A percentile compares a stretch with the other conserved stretches of the same genome.
phyloP scores from a whole-genome alignment of 257 asterid species.

The Jasminum sambac region DNA sequence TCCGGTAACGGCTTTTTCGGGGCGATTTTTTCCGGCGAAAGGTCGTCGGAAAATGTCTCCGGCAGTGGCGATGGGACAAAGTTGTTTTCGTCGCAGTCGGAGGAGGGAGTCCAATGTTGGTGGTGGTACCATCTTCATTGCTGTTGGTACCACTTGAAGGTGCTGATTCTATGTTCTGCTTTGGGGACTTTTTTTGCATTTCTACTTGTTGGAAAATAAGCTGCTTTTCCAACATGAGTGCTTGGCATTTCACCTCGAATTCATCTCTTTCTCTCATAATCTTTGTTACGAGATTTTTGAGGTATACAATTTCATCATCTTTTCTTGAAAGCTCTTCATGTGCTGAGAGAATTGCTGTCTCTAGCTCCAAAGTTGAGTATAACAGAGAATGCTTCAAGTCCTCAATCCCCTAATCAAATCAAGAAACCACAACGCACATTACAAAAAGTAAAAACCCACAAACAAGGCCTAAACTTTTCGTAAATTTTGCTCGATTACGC shows the following conservation, averaged over 20 bases:
- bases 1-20: slow-evolving; percentile 62
- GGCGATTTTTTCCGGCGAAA: slow-evolving; percentile 30
- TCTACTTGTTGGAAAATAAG: slow-evolving; percentile 46
- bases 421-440: slow-evolving; percentile 12
- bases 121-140: slow-evolving; percentile 48
- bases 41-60: not conserved
- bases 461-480: not conserved
- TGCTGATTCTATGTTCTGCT: slow-evolving; percentile 33
- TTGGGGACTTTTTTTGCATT: slow-evolving; percentile 29
- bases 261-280: slow-evolving; percentile 74
- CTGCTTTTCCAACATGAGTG: slow-evolving; percentile 48
- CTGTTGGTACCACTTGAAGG: slow-evolving; percentile 54
- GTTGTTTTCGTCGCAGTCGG: slow-evolving; percentile 53
- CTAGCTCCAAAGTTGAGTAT: slow-evolving; percentile 78
- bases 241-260: slow-evolving; percentile 46
- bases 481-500: not conserved
- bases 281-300: slow-evolving; percentile 52
- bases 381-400: slow-evolving; percentile 74
- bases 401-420: slow-evolving; percentile 57
- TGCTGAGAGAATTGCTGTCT: slow-evolving; percentile 62
- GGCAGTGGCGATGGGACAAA: slow-evolving; percentile 7
- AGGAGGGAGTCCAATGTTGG: slow-evolving; percentile 40
- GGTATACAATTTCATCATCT: slow-evolving; percentile 76
- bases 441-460: not conserved
- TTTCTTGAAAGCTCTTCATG: slow-evolving; percentile 81